phyloP scores from a whole-genome alignment of 1,139 yeast genomes.

The Scheffersomyces titani region DNA sequence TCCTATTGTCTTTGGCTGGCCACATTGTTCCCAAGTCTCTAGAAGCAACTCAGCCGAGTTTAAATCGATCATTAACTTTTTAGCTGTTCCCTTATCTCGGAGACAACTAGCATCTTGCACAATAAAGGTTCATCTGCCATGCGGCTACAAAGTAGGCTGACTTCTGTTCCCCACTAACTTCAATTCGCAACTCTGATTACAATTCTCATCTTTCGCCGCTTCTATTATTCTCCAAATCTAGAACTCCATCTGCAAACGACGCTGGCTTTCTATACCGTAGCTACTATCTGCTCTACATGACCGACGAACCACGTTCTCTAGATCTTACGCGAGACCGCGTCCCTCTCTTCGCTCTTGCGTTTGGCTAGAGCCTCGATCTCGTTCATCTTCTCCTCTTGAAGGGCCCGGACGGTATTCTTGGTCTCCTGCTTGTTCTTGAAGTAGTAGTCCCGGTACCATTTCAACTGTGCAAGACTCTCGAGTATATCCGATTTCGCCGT shows the following conservation, averaged over 20 bases:
- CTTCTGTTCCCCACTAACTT: background rate
- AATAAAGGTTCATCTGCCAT: no score
- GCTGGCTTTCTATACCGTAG: background rate
- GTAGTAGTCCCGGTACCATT: slow-evolving; percentile 74
- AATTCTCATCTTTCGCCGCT: background rate
- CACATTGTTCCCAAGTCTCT: background rate
- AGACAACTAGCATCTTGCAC: background rate
- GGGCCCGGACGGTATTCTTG: slow-evolving; percentile 12
- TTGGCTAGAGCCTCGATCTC: background rate
- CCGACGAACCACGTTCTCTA: background rate
- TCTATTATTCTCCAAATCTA: background rate
- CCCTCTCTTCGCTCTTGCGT: background rate
- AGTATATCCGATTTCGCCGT: slow-evolving; percentile 87
- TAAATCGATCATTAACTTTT: background rate
- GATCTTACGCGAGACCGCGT: background rate
- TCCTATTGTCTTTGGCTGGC: background rate
- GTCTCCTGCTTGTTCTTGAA: slow-evolving; percentile 34
- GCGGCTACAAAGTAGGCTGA: background rate
- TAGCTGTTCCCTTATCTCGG: background rate
- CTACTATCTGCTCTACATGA: background rate
- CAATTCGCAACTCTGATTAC: background rate
- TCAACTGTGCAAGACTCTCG: slow-evolving; percentile 83
- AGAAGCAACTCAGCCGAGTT: background rate
- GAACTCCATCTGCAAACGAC: background rate
- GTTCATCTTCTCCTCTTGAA: slow-evolving; percentile 3